Evolutionary conservation across 805 yeast species (phyloP).

Genomic region (Candida stauntonica): DNA sequence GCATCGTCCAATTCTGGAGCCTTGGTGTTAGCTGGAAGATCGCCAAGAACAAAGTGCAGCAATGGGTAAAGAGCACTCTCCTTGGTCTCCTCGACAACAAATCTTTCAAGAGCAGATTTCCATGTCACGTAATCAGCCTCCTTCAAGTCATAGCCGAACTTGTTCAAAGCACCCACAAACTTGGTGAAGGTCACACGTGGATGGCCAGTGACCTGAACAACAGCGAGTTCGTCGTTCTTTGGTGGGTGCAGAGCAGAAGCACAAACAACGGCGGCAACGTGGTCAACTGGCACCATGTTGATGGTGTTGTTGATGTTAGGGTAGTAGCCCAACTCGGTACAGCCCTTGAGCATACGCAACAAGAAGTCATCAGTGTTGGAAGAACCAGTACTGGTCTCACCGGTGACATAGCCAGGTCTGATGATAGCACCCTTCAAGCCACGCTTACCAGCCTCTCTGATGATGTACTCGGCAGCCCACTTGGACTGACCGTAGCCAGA

Average conservation of each 20-base stretch:
- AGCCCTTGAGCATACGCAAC: constrained; percentile 90
- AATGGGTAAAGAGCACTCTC: constrained; percentile 91
- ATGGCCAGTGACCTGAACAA: constrained; percentile 96
- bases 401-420: constrained; percentile 96
- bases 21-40: constrained; percentile 83
- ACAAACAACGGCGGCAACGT: constrained; percentile 87
- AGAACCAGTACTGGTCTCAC: constrained; percentile 78
- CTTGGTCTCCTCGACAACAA: constrained; percentile 65
- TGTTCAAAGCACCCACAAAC: constrained; percentile 58
- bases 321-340: constrained; percentile 77
- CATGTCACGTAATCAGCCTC: constrained; percentile 69
- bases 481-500: constrained; percentile 97
- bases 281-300: constrained; percentile 97
- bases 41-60: constrained; percentile 89
- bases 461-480: constrained; percentile 93
- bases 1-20: constrained; percentile 94
- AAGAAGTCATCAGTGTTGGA: constrained; percentile 96
- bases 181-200: constrained; percentile 83
- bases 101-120: constrained; percentile 71
- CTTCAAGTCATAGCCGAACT: constrained; percentile 69
- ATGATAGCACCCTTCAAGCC: constrained; percentile 88
- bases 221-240: constrained; percentile 45
- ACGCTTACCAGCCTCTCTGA: constrained; percentile 79
- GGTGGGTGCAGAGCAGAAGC: constrained; percentile 83
- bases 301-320: constrained; percentile 87